Conservation (phyloP, 106 monocot genomes). For the Dendrobium officinale region DNA sequence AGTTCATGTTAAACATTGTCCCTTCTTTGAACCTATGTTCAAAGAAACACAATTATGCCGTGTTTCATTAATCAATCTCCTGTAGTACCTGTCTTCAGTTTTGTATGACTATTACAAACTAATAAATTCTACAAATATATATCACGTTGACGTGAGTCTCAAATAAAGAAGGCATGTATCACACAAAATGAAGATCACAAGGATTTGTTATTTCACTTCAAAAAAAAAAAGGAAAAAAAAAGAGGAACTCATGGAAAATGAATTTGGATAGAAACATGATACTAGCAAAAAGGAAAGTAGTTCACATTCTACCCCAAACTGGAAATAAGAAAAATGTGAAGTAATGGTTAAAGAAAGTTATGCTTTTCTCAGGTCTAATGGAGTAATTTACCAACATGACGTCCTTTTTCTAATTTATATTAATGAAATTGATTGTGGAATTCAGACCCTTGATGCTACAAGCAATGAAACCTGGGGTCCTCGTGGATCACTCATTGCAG, state of each 20-base stretch:
- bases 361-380: not conserved
- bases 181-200: no score
- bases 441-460: conserved; percentile 92
- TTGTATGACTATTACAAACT: not conserved
- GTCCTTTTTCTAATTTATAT: not conserved
- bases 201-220: no score
- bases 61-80: not conserved
- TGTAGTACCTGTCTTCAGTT: not conserved
- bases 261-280: not conserved
- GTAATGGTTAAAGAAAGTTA: not conserved
- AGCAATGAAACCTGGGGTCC: conserved; percentile 99
- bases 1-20: not conserved
- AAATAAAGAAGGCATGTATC: no score
- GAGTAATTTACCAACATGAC: not conserved
- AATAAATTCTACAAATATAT: not conserved
- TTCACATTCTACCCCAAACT: not conserved
- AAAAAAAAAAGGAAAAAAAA: not conserved
- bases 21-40: not conserved
- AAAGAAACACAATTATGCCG: no score
- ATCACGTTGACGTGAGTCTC: no score
- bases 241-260: not conserved
- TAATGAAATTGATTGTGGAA: not conserved
- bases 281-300: not conserved
- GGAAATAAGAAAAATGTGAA: not conserved
- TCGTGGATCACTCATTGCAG: conserved; percentile 75